Conservation (phyloP, 163 green algal species). For the Scenedesmus sp. region DNA sequence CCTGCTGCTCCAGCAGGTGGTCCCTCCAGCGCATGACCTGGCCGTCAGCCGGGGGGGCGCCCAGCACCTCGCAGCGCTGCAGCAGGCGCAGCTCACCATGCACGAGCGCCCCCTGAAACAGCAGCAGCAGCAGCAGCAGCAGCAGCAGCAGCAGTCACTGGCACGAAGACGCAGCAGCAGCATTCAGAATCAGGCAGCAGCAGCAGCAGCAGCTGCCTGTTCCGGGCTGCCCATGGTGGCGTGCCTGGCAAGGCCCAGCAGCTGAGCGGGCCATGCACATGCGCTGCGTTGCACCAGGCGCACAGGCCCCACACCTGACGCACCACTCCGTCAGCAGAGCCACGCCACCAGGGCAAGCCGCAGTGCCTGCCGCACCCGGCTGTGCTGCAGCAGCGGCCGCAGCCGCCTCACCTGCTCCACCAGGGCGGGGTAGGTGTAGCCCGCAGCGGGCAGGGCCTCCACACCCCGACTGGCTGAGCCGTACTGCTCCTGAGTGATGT, state of each 20-base stretch:
- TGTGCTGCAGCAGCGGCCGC: neutral
- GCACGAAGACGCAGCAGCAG: too few relatives aligned
- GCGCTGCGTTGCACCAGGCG: too few relatives aligned
- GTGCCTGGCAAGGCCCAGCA: too few relatives aligned
- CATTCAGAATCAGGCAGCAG: too few relatives aligned
- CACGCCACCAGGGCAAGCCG: neutral
- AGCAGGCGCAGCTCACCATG: neutral
- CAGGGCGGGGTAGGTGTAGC: neutral
- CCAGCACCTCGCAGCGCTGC: constrained; percentile 1
- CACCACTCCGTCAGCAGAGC: too few relatives aligned
- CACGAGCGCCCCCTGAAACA: neutral
- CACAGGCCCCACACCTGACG: too few relatives aligned
- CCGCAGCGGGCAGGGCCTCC: neutral
- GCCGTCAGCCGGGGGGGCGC: neutral
- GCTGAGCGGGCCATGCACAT: too few relatives aligned
- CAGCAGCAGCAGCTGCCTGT: too few relatives aligned
- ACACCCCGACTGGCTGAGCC: neutral
- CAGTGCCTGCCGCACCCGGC: neutral
- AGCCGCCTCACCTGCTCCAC: neutral
- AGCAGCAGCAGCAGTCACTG: neutral
- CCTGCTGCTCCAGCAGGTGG: neutral
- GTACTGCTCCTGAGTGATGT: constrained; percentile 18
- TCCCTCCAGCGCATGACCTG: neutral
- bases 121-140: constrained; percentile 9
- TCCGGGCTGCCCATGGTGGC: too few relatives aligned